Evolutionary conservation across 1,139 yeast genomes (phyloP), one percentile per base, ranked within the genome.

Genomic region (Lodderomyces parapsilosis): DNA sequence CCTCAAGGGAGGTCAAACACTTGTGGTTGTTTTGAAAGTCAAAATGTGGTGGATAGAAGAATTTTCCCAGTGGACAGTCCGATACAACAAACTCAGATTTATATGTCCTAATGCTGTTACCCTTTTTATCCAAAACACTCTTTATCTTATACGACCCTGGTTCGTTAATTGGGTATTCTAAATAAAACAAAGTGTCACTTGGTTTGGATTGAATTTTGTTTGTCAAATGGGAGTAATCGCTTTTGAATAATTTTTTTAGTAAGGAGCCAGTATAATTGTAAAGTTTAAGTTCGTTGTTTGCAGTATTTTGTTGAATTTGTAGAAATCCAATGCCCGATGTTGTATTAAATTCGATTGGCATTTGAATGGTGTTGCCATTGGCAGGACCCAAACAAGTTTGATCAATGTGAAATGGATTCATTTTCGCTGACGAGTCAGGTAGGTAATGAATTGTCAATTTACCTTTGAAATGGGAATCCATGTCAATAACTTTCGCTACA

Each of bases 361-460:
- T 73, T 25, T 72, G 61, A 22, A 71, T 48, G 1, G 54, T 43
- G 14, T 50, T 40, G 32, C 48, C 49, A 3, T 52, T 48, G 1
- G 48, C 54, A 2, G 49, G 40, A 39, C 80, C 80, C 38, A 89
- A 59, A 62, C 98, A 91, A 46, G 74, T 75, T 11, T 57, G 55
- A 22, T 80, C 74, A 33, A 76, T 78, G 38, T 75, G 78, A 51
- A 82, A 79, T 1, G 97, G 97, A 51, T 91, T 89, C 57, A 94
- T 69, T 53, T 75, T 71, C 2, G 95, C 96, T 0, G 95, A 84
- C 35, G 96, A 86, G 59, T 93, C 98, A 0, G 99, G 99, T 35
- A 94, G 68, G 52, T 87, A 87, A 54, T 91, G 86, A 51, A 93
- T 85, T 2, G 93, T 86, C 56, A 87, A 86, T 44, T 80, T 81